Evolutionary conservation across 2,329 filamentous ascomycete species (phyloP), one percentile per base, ranked within the genome.

Genomic region (Hypoxylon sp.): DNA sequence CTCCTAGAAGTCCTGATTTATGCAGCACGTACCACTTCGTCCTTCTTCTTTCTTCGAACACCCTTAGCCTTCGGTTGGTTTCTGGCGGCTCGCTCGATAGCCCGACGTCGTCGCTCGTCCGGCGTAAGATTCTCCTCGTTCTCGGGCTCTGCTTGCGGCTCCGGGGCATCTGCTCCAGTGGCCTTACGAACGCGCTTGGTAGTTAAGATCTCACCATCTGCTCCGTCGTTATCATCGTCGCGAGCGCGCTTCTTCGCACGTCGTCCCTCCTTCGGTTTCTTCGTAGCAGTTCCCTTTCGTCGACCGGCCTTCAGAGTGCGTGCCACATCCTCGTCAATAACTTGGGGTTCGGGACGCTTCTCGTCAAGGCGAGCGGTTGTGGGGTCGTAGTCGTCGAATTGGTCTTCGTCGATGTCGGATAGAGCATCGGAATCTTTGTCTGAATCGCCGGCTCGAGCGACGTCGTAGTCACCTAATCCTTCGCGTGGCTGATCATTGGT

Each of bases 1-100:
- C 23, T 8, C 7, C 26, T 1, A 12, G 3, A 19, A n/a, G n/a
- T 9, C 9, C n/a, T 19, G n/a, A 15, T 31, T 36, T 30, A 13
- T 15, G 21, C 17, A 3, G 12, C 13, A 78, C 86, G 45, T 78
- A 92, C 89, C 70, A 96, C 91, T 63, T 94, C 92, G 68, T 92
- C 89, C 78, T 90, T 90, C 78, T 90, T 93, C 82, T 83, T 73
- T 62, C 88, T 80, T 57, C 86, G 81, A 64, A 90, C 90, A 46
- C 78, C 80, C 7, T 89, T 86, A 62, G 89, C 90, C 76, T 95
- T 95, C 63, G 96, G 78, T 1, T 92, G 91, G 48, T 89, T 89
- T 70, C 96, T 90, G 75, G 97, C 90, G 47, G 90, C 89, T 61
- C 87, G 83, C 65, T 96, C 90, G 43, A 99, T 85, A 13, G 91